Evolutionary conservation across 163 green algal species (phyloP), one percentile per base, ranked within the genome.

Genomic region (Volvox carteri): DNA sequence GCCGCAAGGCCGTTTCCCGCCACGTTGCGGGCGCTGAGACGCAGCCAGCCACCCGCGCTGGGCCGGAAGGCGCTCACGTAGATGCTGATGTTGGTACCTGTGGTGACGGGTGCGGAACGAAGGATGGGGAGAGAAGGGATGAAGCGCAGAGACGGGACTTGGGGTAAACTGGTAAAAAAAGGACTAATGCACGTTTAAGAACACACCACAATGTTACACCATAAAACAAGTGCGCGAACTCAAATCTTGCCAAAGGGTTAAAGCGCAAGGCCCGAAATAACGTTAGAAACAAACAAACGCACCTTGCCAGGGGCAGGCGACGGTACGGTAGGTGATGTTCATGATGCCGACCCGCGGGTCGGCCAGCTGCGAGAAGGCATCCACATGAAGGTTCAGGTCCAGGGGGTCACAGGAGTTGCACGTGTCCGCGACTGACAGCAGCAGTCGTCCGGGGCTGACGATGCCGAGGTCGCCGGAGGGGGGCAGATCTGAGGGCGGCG

Each of bases 311-410:
- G 83, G 83, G 50, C 83, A 88, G 23, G 67, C 5, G 65, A 88
- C 83, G 19, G 41, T 28, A 5, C 83, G 83, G 68, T 88, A 88
- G 25, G 68, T 80, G 37, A 88, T 58, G 67, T 73, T 81, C 30
- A 37, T 18, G 48, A 62, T 46, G 35, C 83, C 83, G 46, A 88
- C 68, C 28, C 35, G 33, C 3, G 68, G 48, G 46, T 88, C 68
- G 14, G 83, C 81, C 83, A 88, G 50, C 67, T 62, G 28, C 50
- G 25, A 35, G 35, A 74, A 81, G 0, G 83, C 83, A 14, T 81
- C 50, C 21, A n/a, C 39, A 41, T 89, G 84, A n/a, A 89, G 72
- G 84, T 89, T 89, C 7, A 89, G 70, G 6, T 89, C 84, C 54
- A 84, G 84, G 8, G 84, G 52, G 28, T 19, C 72, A 54, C 84